Percentiles rank a stretch among this genome's conserved stretches.
Conservation (phyloP, 2,329 filamentous ascomycete genomes). For the Ophiostoma tasmaniense region DNA sequence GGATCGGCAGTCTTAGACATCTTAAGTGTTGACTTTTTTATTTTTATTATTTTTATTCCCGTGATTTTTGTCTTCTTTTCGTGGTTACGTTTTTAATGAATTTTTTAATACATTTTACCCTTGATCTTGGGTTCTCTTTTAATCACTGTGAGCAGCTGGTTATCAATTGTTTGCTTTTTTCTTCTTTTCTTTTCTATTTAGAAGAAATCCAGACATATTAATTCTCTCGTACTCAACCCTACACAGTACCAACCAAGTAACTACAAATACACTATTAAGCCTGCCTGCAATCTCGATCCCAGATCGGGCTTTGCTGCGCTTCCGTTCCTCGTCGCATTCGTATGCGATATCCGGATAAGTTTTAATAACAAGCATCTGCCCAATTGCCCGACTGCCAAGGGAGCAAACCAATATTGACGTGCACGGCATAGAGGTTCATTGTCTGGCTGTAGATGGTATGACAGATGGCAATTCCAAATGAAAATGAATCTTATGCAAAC, state of each 20-base stretch:
- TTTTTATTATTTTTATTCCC: too few relatives aligned
- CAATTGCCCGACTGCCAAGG: background rate
- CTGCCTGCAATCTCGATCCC: background rate
- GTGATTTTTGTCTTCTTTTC: too few relatives aligned
- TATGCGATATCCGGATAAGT: background rate
- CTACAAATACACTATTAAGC: background rate
- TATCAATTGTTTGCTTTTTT: too few relatives aligned
- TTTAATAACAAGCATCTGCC: background rate
- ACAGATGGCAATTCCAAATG: background rate
- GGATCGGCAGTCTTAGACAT: background rate
- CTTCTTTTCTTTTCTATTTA: too few relatives aligned
- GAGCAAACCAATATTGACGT: background rate
- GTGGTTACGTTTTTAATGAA: too few relatives aligned
- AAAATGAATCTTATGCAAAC: background rate
- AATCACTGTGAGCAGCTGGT: too few relatives aligned
- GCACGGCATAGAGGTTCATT: background rate
- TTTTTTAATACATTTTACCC: too few relatives aligned
- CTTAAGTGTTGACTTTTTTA: too few relatives aligned
- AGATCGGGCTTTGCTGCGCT: background rate
- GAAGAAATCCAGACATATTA: too few relatives aligned
- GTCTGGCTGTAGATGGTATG: background rate
- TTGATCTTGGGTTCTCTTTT: too few relatives aligned
- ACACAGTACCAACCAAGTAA: too few relatives aligned
- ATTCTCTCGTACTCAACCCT: too few relatives aligned
- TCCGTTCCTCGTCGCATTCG: background rate